Base-by-base conservation (phyloP, 177 flowering plant genomes). In the Vitis hybrid region DNA sequence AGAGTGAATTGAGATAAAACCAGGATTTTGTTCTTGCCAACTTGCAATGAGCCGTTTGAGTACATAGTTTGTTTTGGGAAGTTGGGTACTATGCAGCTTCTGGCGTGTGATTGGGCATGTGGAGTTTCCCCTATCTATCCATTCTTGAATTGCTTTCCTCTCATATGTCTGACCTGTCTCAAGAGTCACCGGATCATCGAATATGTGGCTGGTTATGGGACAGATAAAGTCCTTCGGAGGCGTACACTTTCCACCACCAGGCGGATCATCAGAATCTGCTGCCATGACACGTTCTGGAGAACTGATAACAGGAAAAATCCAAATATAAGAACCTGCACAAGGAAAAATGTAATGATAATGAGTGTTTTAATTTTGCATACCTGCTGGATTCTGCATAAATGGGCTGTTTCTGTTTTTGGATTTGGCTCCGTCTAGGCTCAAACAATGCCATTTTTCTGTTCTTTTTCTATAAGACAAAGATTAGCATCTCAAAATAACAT, bases 111-210 rank as follows among this genome's bases (percentile, higher is more conserved):
- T 88, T 14, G 97, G 97, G 64, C 97, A 89, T 1, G 90, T 87
- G 3, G 88, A 84, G 74, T 87, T 89, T 1, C 97, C 97, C 56
- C 97, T 79, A 8, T 87, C 91, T 48, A 91, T 68, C 97, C 97
- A 91, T 73, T 91, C 94, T 72, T 86, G 89, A 51, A 91, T 89
- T 2, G 97, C 94, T 76, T 58, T 83, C 29, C 90, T 89, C 75
- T 91, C 97, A 66, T 89, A 91, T 2, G 97, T 91, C 79, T 91
- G 94, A 9, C 97, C 97, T 5, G 97, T 91, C 74, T 91, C 97
- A 21, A 91, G 89, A n/a, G 97, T 91, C 65, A 91, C 97, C 0
- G 94, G 94, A 72, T 91, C 97, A 64, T 79, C 79, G 71, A 91
- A 91, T 22, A 91, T 4, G 33, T 86, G 83, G 71, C 86, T 87